Conservation (phyloP, 768 basidiomycete genomes). For the Tricholoma flavovirens region DNA sequence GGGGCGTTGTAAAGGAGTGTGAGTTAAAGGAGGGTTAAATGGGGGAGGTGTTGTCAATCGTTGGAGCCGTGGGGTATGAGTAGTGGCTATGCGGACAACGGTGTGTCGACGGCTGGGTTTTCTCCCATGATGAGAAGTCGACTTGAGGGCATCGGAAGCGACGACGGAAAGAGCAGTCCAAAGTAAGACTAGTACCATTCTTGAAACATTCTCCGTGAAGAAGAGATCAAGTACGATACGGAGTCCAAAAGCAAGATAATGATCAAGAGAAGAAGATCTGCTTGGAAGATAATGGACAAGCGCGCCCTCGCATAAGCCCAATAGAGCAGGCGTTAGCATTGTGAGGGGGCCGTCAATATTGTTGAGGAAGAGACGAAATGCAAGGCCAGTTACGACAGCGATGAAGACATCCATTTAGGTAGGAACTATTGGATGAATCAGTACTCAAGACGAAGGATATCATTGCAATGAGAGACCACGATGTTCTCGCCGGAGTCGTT, state of each 20-base stretch:
- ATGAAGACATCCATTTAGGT: conserved; percentile 36
- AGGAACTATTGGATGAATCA: background rate
- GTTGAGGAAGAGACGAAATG: conserved; percentile 32
- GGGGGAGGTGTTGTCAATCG: conserved; percentile 1
- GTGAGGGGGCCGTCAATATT: conserved; percentile 20
- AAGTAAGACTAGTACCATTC: conserved; percentile 29
- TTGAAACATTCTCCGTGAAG: conserved; percentile 28
- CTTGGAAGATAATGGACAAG: conserved; percentile 33
- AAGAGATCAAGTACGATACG: conserved; percentile 38
- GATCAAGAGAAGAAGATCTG: conserved; percentile 28
- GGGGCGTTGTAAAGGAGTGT: conserved; percentile 12
- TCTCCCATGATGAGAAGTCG: conserved; percentile 21
- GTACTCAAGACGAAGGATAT: conserved; percentile 2
- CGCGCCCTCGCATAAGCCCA: conserved; percentile 67
- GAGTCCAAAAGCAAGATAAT: conserved; percentile 37
- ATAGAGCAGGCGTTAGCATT: conserved; percentile 26
- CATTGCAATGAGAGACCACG: conserved; percentile 8
- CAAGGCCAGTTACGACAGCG: conserved; percentile 36
- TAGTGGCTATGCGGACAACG: conserved; percentile 24
- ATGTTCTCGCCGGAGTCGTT: too few species aligned
- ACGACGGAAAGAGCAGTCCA: conserved; percentile 33
- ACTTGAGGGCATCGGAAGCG: conserved; percentile 27
- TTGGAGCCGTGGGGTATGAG: conserved; percentile 21
- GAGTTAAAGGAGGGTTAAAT: conserved; percentile 4
- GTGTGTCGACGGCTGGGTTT: conserved; percentile 24